These are phyloP conservation scores for Metschnikowia lunata DNA, from an alignment of 805 yeast genomes.

Conservation along the genomic window DNA sequence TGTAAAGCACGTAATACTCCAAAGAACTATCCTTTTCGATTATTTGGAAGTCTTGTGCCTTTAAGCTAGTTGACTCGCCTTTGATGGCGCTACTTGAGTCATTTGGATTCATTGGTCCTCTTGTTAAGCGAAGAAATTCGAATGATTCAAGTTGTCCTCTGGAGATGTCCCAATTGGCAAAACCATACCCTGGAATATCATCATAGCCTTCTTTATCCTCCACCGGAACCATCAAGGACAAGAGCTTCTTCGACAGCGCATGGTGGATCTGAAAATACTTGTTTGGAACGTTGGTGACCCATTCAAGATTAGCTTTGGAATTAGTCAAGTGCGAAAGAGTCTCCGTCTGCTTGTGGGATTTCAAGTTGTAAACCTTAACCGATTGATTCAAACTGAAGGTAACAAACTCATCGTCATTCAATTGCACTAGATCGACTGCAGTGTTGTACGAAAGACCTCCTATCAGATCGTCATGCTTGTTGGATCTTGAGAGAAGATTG, in stretches of 20 bases:
- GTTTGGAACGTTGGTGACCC: constrained; percentile 29
- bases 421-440: constrained; percentile 39
- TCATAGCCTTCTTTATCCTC: not conserved
- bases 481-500: constrained; percentile 16
- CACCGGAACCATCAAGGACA: constrained; percentile 11
- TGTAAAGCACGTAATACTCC: constrained; percentile 48
- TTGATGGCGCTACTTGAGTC: not conserved
- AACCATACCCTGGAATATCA: constrained; percentile 17
- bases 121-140: constrained; percentile 1
- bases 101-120: not conserved
- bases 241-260: not conserved
- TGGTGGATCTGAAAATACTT: constrained; percentile 24
- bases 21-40: not conserved
- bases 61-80: constrained; percentile 6
- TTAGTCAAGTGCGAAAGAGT: constrained; percentile 20
- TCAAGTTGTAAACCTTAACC: constrained; percentile 59
- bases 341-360: constrained; percentile 25
- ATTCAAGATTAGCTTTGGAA: constrained; percentile 9
- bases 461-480: constrained; percentile 18
- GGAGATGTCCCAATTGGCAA: constrained; percentile 23
- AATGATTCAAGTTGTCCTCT: not conserved
- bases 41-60: constrained; percentile 14
- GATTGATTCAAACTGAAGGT: constrained; percentile 53
- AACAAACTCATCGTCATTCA: constrained; percentile 34
- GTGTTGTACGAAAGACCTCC: constrained; percentile 40